Conservation (phyloP, 257 asterid species). For the Nicotiana undulata region DNA sequence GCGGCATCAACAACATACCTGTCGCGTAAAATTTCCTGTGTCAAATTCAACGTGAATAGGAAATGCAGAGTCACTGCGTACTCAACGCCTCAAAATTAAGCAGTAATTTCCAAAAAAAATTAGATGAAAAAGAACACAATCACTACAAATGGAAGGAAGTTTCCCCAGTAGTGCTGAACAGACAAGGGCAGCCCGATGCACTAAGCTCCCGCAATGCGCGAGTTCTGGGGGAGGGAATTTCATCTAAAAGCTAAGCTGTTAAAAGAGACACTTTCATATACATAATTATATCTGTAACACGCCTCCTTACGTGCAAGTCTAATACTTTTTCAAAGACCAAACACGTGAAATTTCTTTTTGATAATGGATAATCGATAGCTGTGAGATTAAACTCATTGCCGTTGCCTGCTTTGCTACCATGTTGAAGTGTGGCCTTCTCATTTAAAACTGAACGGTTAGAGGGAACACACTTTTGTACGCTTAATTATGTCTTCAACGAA, state of each 20-base stretch:
- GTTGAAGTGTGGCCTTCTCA: no score
- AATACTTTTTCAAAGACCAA: no score
- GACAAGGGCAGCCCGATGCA: no score
- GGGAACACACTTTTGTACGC: neutral
- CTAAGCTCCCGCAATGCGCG: no score
- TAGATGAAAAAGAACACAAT: neutral
- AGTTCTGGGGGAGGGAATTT: no score
- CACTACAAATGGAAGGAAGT: neutral
- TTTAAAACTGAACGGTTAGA: no score
- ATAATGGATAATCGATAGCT: no score
- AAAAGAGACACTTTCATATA: neutral
- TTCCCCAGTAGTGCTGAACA: neutral
- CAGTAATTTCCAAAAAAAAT: neutral
- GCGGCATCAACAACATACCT: conserved; percentile 97
- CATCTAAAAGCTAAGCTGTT: neutral
- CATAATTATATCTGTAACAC: no score
- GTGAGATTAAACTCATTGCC: no score
- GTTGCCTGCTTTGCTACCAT: no score
- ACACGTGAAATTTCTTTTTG: no score
- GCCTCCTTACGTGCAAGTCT: no score
- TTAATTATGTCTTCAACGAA: neutral
- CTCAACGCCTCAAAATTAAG: neutral
- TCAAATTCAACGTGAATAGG: neutral
- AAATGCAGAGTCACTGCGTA: neutral
- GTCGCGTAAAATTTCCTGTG: conserved; percentile 3